Evolutionary conservation across 1,284 basidiomycete species (phyloP).

Genomic region (Coniophora puteana): DNA sequence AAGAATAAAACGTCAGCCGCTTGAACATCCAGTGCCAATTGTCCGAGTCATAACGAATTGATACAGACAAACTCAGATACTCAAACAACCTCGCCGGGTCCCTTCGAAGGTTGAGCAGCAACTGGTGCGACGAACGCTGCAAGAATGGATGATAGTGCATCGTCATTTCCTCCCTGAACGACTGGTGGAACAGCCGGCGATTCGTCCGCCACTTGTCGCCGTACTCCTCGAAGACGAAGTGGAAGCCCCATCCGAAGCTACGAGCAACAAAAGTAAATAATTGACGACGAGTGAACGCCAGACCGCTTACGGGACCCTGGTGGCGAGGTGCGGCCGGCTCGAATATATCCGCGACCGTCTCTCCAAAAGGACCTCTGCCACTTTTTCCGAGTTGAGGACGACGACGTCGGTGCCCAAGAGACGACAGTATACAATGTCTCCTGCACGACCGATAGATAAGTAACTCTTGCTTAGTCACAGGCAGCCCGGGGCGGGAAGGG

Average conservation of each 20-base stretch:
- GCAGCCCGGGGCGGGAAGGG: too few relatives aligned
- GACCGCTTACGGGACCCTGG: too few relatives aligned
- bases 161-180: constrained; percentile 1
- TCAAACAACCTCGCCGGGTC: neutral
- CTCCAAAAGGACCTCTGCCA: constrained; percentile 18
- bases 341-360: constrained; percentile 23
- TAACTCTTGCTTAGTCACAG: neutral
- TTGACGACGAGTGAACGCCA: too few relatives aligned
- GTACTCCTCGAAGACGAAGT: too few relatives aligned
- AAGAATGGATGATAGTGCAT: neutral
- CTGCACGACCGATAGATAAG: constrained; percentile 9
- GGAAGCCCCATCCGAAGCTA: too few relatives aligned
- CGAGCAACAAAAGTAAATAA: too few relatives aligned
- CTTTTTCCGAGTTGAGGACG: constrained; percentile 22
- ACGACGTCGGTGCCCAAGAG: constrained; percentile 20
- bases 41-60: too few relatives aligned
- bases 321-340: too few relatives aligned
- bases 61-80: neutral
- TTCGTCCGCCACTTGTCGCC: constrained; percentile 26
- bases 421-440: constrained; percentile 19
- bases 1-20: too few relatives aligned
- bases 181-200: constrained; percentile 7
- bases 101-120: neutral
- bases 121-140: neutral
- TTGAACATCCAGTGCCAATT: too few relatives aligned